Base-by-base conservation (phyloP, 345 rosid genomes). In the Citrus inodora region DNA sequence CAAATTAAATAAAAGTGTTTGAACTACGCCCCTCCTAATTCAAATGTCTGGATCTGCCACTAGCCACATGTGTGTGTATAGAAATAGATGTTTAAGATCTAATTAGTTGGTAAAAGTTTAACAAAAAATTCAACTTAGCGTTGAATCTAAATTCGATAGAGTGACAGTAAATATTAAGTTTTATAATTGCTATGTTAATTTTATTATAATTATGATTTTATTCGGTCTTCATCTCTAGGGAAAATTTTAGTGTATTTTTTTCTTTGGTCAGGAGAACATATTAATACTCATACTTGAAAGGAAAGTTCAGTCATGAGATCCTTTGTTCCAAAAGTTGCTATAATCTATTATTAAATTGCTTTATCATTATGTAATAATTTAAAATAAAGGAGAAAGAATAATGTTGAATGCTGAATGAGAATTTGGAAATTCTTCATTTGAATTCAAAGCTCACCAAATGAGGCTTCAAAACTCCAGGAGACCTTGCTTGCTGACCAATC, bases 401-500 rank as follows among this genome's bases (percentile, higher is more conserved):
- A 14, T 73, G 24, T 73, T 60, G 76, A 73, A 25, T 51, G 25
- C 62, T 33, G 46, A 19, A 55, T 22, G 19, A 37, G 40, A 35
- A 63, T 30, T 38, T 42, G 72, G 32, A 40, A 71, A 30, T 30
- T 51, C 33, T 19, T 38, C 19, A 60, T n/a, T 37, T n/a, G 64
- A 24, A 30, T 28, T 74, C 76, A 74, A 74, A 74, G 38, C 28
- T 28, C 69, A 61, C 77, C 77, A 74, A 73, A 24, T 13, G 67
- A 73, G 76, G 76, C 67, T 74, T 74, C 58, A 19, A 73, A 62
- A 19, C 0, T 62, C 10, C 35, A 17, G 1, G 21, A 28, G 70
- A 46, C 32, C 9, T 40, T 40, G 48, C 48, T 63, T 60, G 35
- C 40, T 28, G 70, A 63, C 70, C 61, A 46, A 63, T 75, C 60